phyloP scores from a whole-genome alignment of 352 stramenopile species.

The Pythium grandisporangium region DNA sequence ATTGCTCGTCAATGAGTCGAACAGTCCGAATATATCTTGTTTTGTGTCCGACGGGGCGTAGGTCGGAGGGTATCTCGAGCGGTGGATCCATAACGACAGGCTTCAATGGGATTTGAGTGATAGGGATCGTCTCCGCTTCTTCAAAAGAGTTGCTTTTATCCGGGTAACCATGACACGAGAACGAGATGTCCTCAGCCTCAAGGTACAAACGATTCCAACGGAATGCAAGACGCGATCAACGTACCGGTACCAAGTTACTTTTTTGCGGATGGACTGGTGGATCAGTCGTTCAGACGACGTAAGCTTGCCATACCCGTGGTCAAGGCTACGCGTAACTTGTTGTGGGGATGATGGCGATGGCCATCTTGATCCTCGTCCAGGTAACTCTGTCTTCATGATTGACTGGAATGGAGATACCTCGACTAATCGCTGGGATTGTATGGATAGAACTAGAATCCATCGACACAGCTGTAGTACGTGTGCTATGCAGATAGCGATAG shows the following conservation, averaged over 20 bases:
- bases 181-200: conserved; percentile 1
- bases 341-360: no score
- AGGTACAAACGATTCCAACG: neutral
- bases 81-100: conserved; percentile 33
- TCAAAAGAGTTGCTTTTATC: conserved; percentile 52
- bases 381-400: neutral
- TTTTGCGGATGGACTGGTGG: conserved; percentile 14
- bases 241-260: conserved; percentile 65
- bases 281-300: no score
- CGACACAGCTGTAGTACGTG: no score
- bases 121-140: conserved; percentile 15
- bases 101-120: conserved; percentile 25
- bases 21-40: conserved; percentile 50
- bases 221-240: conserved; percentile 1
- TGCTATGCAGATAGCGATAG: no score
- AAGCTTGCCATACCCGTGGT: no score
- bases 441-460: no score
- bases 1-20: conserved; percentile 28
- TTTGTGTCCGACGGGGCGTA: conserved; percentile 34
- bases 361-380: neutral
- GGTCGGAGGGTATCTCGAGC: conserved; percentile 39
- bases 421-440: no score
- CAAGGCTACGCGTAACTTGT: no score
- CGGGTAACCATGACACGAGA: no score
- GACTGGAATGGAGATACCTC: no score